Conservation (phyloP, 805 yeast species). For the Candida methanosorbosa region DNA sequence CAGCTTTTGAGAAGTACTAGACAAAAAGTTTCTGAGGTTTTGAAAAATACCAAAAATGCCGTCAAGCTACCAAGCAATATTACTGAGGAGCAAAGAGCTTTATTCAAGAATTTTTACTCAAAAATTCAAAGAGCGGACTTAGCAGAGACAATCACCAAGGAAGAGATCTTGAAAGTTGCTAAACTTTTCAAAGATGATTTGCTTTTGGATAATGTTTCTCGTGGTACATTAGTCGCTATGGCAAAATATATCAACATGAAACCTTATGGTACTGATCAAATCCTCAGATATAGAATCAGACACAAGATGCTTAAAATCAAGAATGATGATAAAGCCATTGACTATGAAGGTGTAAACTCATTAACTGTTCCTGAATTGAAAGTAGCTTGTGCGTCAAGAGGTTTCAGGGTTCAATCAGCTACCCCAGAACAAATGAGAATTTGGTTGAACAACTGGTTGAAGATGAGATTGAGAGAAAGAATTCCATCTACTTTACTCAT, state of each 20-base stretch:
- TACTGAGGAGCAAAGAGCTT: constrained; percentile 63
- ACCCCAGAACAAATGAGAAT: constrained; percentile 71
- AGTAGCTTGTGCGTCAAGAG: constrained; percentile 87
- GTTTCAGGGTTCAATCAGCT: constrained; percentile 74
- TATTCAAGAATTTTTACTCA: constrained; percentile 68
- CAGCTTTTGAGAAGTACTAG: constrained; percentile 50
- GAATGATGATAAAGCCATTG: constrained; percentile 83
- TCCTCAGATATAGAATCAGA: constrained; percentile 87
- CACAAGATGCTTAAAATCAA: constrained; percentile 80
- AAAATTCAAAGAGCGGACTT: constrained; percentile 50
- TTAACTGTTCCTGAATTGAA: constrained; percentile 79
- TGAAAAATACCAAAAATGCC: constrained; percentile 65
- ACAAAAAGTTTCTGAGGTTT: constrained; percentile 47
- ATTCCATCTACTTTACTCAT: constrained; percentile 86
- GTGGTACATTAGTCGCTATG: constrained; percentile 89
- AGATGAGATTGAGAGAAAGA: constrained; percentile 73
- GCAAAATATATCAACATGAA: constrained; percentile 83
- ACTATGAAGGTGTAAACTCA: constrained; percentile 84
- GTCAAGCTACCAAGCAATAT: constrained; percentile 59
- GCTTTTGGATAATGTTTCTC: constrained; percentile 83
- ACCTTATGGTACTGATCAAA: constrained; percentile 87
- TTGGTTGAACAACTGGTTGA: constrained; percentile 78
- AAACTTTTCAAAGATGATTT: constrained; percentile 88
- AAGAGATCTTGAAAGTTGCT: constrained; percentile 73
- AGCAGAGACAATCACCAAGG: constrained; percentile 46